Evolutionary conservation across 2,329 filamentous ascomycete genomes (phyloP).

Genomic region (Thielaviopsis punctulata): DNA sequence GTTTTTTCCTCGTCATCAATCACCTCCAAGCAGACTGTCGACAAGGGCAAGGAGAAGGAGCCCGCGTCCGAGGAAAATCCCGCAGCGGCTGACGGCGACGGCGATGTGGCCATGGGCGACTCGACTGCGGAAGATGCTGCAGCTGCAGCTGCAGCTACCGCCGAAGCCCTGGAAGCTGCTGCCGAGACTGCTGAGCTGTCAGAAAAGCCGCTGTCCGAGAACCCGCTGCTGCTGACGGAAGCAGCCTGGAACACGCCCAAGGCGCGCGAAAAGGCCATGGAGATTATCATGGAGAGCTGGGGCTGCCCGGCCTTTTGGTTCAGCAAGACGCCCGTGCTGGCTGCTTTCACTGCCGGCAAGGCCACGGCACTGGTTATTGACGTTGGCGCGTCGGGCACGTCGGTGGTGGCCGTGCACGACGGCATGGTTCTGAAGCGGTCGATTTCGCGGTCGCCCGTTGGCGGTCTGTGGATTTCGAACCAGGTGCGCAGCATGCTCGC

Average conservation of each 20-base stretch:
- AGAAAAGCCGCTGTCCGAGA: slow-evolving; percentile 75
- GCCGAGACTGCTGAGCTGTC: slow-evolving; percentile 21
- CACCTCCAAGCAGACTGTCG: slow-evolving; percentile 56
- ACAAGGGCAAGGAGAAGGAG: slow-evolving; percentile 27
- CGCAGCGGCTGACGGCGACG: slow-evolving; percentile 36
- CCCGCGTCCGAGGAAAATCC: slow-evolving; percentile 14
- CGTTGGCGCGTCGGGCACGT: slow-evolving; percentile 74
- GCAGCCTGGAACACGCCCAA: slow-evolving; percentile 82
- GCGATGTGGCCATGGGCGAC: slow-evolving; percentile 41
- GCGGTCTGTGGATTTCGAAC: slow-evolving; percentile 75
- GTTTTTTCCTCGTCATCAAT: slow-evolving; percentile 29
- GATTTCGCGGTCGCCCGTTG: slow-evolving; percentile 68
- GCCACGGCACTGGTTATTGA: slow-evolving; percentile 85
- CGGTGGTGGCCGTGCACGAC: slow-evolving; percentile 81
- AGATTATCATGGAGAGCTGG: slow-evolving; percentile 96
- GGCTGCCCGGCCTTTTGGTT: slow-evolving; percentile 89
- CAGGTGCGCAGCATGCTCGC: slow-evolving; percentile 74
- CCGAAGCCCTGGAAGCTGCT: slow-evolving; percentile 14
- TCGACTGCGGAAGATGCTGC: background rate
- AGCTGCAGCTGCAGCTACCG: slow-evolving; percentile 2
- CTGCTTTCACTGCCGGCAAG: slow-evolving; percentile 84
- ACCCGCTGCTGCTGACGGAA: slow-evolving; percentile 84
- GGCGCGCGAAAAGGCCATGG: slow-evolving; percentile 81
- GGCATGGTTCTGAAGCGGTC: slow-evolving; percentile 87
- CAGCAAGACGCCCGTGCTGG: slow-evolving; percentile 71